phyloP scores from a whole-genome alignment of 805 yeast species.

The Peterozyma toletana region DNA sequence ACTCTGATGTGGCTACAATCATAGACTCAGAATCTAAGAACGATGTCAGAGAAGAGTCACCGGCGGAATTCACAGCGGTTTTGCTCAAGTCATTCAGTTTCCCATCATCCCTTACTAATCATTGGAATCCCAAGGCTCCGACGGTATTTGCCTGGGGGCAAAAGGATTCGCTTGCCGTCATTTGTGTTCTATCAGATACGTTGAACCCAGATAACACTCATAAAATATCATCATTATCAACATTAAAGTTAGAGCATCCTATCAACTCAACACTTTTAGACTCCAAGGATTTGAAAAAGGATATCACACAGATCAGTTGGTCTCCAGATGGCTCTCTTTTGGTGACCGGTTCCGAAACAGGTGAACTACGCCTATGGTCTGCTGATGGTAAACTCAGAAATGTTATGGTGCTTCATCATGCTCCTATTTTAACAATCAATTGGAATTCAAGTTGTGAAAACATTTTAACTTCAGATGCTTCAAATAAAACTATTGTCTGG shows the following conservation, averaged over 20 bases:
- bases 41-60: conserved; percentile 5
- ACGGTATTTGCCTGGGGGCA: conserved; percentile 49
- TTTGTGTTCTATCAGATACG: conserved; percentile 16
- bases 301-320: conserved; percentile 40
- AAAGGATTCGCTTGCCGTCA: conserved; percentile 17
- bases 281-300: conserved; percentile 13
- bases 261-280: conserved; percentile 4
- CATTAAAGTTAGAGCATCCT: conserved; percentile 6
- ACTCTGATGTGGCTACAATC: background rate
- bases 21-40: background rate
- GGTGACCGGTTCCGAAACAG: conserved; percentile 59
- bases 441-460: conserved; percentile 58
- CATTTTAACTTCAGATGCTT: conserved; percentile 54
- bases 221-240: background rate
- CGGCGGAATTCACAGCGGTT: conserved; percentile 24
- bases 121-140: conserved; percentile 49
- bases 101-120: conserved; percentile 36
- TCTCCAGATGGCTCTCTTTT: conserved; percentile 56
- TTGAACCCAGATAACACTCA: background rate
- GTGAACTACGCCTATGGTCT: conserved; percentile 77
- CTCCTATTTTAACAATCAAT: conserved; percentile 45
- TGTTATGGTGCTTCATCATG: conserved; percentile 41
- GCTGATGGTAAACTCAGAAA: conserved; percentile 59
- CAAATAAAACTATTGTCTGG: conserved; percentile 56
- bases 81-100: conserved; percentile 30